Evolutionary conservation across 495 filamentous ascomycete species (phyloP).

Genomic region (Glonium stellatum): DNA sequence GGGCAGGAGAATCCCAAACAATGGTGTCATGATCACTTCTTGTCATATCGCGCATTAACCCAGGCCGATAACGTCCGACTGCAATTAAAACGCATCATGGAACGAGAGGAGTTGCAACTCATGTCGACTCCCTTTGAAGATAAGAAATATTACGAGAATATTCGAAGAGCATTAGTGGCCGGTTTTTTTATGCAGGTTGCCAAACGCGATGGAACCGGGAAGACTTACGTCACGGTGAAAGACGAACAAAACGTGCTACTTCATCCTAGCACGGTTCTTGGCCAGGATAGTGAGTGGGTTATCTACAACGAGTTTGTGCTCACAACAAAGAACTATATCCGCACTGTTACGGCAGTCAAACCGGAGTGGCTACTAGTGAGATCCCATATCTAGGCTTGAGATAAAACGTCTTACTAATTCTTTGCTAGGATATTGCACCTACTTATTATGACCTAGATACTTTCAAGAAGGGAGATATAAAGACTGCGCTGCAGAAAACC

Average conservation of each 20-base stretch:
- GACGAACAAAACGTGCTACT: constrained; percentile 86
- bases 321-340: constrained; percentile 88
- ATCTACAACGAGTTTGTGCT: constrained; percentile 98
- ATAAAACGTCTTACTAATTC: constrained; percentile 25
- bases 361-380: constrained; percentile 86
- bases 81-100: constrained; percentile 94
- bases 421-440: constrained; percentile 71
- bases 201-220: constrained; percentile 70
- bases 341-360: constrained; percentile 54
- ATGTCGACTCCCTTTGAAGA: constrained; percentile 84
- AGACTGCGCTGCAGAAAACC: constrained; percentile 64
- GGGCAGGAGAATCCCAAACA: constrained; percentile 68
- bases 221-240: constrained; percentile 90
- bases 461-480: constrained; percentile 83
- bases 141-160: constrained; percentile 97
- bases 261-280: constrained; percentile 83
- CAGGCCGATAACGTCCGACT: constrained; percentile 88
- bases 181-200: constrained; percentile 99
- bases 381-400: constrained; percentile 19
- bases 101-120: constrained; percentile 75
- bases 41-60: constrained; percentile 80
- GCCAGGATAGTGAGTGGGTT: constrained; percentile 88
- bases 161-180: constrained; percentile 83
- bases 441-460: constrained; percentile 81
- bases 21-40: constrained; percentile 97